Evolutionary conservation across 2,329 filamentous ascomycete species (phyloP).

Genomic region (Colletotrichum echinochloae): DNA sequence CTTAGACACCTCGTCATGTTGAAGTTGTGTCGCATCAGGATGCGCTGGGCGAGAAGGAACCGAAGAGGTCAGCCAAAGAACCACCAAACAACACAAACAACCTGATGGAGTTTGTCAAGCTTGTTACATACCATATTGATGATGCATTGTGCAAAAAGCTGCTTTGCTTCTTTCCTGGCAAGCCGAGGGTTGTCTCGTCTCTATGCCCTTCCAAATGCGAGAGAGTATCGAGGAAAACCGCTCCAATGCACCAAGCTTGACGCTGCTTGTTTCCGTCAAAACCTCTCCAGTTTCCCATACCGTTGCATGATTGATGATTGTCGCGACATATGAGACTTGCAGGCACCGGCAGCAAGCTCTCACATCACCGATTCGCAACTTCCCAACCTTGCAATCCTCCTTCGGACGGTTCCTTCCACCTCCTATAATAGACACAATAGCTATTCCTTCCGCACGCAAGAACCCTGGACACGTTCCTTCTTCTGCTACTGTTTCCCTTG

Average conservation of each 20-base stretch:
- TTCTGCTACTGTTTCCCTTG: background rate
- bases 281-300: background rate
- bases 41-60: too few species aligned
- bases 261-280: background rate
- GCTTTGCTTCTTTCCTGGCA: background rate
- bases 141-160: background rate
- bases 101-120: background rate
- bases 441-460: background rate
- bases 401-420: background rate
- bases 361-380: background rate
- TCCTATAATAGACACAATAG: background rate
- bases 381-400: background rate
- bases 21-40: too few species aligned
- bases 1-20: too few species aligned
- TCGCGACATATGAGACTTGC: too few species aligned
- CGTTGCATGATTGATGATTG: background rate
- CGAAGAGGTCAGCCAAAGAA: background rate
- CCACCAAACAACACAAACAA: background rate
- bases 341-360: background rate
- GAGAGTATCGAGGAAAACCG: background rate
- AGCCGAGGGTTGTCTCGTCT: background rate
- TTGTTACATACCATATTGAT: background rate
- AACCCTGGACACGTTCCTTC: background rate
- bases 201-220: background rate
- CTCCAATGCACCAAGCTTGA: background rate